phyloP scores from a whole-genome alignment of 176 grass and related monocot genomes.

The Musa itinerans region DNA sequence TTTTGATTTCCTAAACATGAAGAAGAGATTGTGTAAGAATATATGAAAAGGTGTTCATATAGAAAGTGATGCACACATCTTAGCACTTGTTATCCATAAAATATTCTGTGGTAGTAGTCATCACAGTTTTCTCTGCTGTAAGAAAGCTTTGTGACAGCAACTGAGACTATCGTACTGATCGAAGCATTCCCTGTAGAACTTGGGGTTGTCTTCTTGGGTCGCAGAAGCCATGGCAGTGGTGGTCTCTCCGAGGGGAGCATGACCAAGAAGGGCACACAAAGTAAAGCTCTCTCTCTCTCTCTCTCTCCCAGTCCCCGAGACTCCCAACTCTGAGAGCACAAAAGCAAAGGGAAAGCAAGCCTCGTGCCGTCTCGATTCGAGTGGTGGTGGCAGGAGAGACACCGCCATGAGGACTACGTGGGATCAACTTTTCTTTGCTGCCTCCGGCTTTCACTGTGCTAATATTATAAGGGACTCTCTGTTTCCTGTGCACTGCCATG shows the following conservation, averaged over 20 bases:
- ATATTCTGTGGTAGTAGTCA: too few species aligned
- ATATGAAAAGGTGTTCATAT: too few species aligned
- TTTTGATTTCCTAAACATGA: too few species aligned
- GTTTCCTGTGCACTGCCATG: neutral
- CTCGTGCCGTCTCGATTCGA: constrained; percentile 13
- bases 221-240: neutral
- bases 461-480: neutral
- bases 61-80: too few species aligned
- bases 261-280: too few species aligned
- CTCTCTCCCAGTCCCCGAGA: too few species aligned
- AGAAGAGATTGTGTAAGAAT: too few species aligned
- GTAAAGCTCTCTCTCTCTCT: neutral
- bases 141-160: neutral
- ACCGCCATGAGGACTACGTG: neutral
- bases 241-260: neutral
- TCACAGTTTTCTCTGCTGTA: too few species aligned
- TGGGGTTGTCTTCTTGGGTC: neutral
- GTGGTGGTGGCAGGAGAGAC: neutral
- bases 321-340: too few species aligned
- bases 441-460: neutral
- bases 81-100: too few species aligned
- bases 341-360: neutral
- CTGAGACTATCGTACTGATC: constrained; percentile 1
- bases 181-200: neutral
- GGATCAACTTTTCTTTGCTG: neutral